Percentiles rank a stretch among this genome's conserved stretches.
These are phyloP conservation scores for Phytophthora fragariae DNA, from an alignment of 352 stramenopile species.

Conservation along the genomic window DNA sequence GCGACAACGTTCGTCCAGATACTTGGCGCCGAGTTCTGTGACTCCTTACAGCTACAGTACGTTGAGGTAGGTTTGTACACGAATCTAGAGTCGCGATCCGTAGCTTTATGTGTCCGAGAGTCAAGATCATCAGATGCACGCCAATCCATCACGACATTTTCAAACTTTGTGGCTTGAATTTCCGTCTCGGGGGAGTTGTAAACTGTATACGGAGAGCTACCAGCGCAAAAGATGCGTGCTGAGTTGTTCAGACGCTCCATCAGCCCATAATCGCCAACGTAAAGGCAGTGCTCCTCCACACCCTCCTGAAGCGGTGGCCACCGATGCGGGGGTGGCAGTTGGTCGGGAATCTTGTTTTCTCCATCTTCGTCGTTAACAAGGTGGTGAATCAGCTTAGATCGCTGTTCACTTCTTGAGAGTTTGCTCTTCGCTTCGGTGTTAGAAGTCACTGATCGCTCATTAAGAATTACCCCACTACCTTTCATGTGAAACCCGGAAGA, in stretches of 20 bases:
- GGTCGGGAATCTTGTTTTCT: background rate
- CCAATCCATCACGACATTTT: slow-evolving; percentile 18
- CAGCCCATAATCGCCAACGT: slow-evolving; percentile 19
- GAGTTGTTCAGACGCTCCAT: slow-evolving; percentile 22
- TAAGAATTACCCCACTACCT: background rate
- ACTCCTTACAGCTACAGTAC: slow-evolving; percentile 10
- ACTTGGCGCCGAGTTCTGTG: background rate
- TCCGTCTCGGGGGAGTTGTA: slow-evolving; percentile 2
- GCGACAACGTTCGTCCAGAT: slow-evolving; percentile 15
- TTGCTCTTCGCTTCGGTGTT: background rate
- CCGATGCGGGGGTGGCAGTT: background rate
- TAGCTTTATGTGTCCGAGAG: slow-evolving; percentile 8
- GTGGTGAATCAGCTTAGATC: background rate
- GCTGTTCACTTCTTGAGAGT: background rate
- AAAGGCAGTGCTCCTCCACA: slow-evolving; percentile 11
- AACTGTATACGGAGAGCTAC: slow-evolving; percentile 13
- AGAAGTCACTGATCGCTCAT: background rate
- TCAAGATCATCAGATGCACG: slow-evolving; percentile 6
- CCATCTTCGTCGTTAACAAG: background rate
- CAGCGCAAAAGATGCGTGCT: background rate
- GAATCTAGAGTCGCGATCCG: slow-evolving; percentile 17
- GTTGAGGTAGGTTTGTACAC: slow-evolving; percentile 10
- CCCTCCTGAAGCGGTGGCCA: slow-evolving; percentile 4
- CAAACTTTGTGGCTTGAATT: slow-evolving; percentile 23
- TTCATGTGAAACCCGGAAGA: background rate